These are phyloP conservation scores for Singerocomus inundabilis DNA, from an alignment of 1,284 basidiomycete species.

Conservation along the genomic window DNA sequence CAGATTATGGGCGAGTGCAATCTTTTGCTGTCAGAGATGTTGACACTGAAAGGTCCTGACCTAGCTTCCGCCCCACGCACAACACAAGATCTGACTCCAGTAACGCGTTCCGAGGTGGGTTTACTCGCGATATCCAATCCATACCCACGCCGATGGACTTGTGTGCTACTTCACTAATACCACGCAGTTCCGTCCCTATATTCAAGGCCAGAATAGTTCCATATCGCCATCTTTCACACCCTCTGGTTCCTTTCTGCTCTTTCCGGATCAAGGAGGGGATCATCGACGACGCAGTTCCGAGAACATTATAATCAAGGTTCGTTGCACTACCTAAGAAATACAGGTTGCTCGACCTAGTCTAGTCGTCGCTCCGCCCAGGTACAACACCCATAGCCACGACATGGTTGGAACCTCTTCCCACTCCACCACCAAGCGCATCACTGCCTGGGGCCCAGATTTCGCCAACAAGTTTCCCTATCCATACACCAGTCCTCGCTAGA, in stretches of 20 bases:
- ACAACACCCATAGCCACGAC: conserved; percentile 15
- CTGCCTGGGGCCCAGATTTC: conserved; percentile 3
- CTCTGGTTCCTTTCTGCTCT: conserved; percentile 2
- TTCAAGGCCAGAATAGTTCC: conserved; percentile 9
- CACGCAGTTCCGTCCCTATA: not conserved
- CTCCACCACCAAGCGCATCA: conserved; percentile 23
- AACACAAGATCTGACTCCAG: conserved; percentile 8
- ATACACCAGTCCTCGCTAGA: conserved; percentile 4
- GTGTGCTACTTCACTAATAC: not conserved
- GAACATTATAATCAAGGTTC: conserved; percentile 17
- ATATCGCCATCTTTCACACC: conserved; percentile 9
- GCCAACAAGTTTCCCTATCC: conserved; percentile 13
- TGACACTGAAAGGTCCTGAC: not conserved
- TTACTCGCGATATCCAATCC: not conserved
- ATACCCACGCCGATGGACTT: not conserved
- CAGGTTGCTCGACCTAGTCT: conserved; percentile 2
- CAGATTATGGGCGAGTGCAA: conserved; percentile 11
- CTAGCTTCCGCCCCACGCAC: not conserved
- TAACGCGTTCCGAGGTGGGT: conserved; percentile 14
- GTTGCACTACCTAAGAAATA: not conserved
- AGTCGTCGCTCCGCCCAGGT: conserved; percentile 16
- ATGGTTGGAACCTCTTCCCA: conserved; percentile 20
- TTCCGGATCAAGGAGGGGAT: conserved; percentile 4
- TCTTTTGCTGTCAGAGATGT: not conserved
- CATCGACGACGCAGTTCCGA: conserved; percentile 21